Evolutionary conservation across 176 grass and related monocot genomes (phyloP).

Genomic region (Puccinellia tenuiflora): DNA sequence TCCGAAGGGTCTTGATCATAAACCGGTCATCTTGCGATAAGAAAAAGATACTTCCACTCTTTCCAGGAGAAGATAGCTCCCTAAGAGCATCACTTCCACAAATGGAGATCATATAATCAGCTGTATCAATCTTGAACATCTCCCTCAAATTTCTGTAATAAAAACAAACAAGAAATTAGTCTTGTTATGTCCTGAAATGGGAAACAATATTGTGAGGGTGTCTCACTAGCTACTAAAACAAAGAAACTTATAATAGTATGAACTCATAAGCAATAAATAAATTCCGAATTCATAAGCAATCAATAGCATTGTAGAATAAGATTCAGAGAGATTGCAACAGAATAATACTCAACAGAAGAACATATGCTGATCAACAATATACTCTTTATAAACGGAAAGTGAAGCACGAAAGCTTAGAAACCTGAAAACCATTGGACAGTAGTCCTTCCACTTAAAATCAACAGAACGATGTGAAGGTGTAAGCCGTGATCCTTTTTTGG

Average conservation of each 20-base stretch:
- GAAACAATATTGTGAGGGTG: background rate
- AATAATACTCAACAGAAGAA: background rate
- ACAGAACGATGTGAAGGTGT: conserved; percentile 77
- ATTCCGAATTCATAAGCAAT: background rate
- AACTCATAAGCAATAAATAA: background rate
- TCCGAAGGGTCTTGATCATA: conserved; percentile 97
- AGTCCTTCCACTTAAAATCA: conserved; percentile 99
- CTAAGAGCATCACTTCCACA: conserved; percentile 85
- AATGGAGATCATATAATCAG: conserved; percentile 99
- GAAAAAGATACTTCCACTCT: conserved; percentile 99
- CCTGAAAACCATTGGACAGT: conserved; percentile 99
- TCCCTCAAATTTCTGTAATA: conserved; percentile 77
- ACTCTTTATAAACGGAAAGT: background rate
- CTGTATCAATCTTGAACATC: conserved; percentile 99
- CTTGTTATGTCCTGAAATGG: background rate
- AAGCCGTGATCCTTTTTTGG: conserved; percentile 75
- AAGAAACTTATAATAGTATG: background rate
- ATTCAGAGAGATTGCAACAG: background rate
- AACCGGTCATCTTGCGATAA: conserved; percentile 96
- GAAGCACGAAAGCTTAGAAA: conserved; percentile 13
- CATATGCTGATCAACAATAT: background rate
- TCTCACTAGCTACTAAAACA: background rate
- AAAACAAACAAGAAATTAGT: conserved; percentile 11
- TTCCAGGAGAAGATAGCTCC: conserved; percentile 93
- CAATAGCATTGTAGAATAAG: background rate